Evolutionary conservation across 2,329 filamentous ascomycete genomes (phyloP), one percentile per base, ranked within the genome.

Genomic region (Amesomyces nigricolor): DNA sequence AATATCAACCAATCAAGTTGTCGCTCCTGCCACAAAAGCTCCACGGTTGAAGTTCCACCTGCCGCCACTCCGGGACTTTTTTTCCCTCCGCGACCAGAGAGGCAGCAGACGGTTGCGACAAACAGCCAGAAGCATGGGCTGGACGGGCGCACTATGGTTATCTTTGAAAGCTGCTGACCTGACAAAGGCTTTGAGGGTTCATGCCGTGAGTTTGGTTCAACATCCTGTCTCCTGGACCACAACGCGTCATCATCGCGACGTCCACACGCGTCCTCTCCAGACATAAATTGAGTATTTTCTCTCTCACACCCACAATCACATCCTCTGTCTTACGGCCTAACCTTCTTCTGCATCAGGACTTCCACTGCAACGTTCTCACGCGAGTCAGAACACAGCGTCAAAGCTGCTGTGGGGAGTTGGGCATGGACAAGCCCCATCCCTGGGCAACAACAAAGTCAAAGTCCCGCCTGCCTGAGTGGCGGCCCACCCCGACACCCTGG

Each of bases 351-450:
- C 44, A 47, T 48, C 39, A 45, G 37, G 54, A 14, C 48, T 29
- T 29, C 42, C 30, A 29, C 44, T 17, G 35, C 40, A 26, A 42
- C 38, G 53, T 54, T 51, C 45, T 48, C 55, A 53, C 53, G 45
- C 61, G 60, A 62, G 58, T 63, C 60, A 63, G 39, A 55, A 45
- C 30, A 29, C 14, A 42, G 47, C 38, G 48, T 47, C 53, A 47
- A 46, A 51, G 46, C 48, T 40, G 58, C 39, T 52, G 57, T 59
- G 61, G 61, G 48, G 51, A 46, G 37, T 51, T 54, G 54, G 55
- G 54, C 49, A 58, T 49, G 52, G 29, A 19, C 32, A 40, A 13
- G 32, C 32, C 8, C 32, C 32, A 17, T 44, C 42, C 37, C 48
- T 49, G 51, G 54, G 55, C 53, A 60, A 51, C 50, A 26, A 26